phyloP scores from a whole-genome alignment of 352 stramenopile genomes.

The Thalassiosira mediterranea region DNA sequence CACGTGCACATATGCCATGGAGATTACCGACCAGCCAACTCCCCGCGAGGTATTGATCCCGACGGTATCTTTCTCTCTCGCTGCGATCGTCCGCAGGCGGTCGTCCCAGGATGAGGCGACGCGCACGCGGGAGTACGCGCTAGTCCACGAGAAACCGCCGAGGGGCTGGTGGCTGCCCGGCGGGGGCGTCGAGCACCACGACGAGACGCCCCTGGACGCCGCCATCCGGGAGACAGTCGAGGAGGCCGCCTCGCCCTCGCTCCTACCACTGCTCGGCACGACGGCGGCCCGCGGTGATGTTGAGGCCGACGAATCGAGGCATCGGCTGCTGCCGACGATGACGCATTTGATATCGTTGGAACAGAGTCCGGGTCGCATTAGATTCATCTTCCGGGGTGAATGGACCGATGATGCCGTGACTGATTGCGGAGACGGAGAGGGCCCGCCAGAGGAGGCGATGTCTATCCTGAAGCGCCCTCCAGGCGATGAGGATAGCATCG shows the following conservation, averaged over 20 bases:
- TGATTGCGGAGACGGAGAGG: background rate
- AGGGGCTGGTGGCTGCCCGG: slow-evolving; percentile 28
- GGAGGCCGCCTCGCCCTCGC: slow-evolving; percentile 4
- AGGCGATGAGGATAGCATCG: slow-evolving; percentile 26
- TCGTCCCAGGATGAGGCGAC: too few relatives aligned
- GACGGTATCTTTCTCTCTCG: slow-evolving; percentile 1
- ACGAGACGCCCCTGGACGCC: slow-evolving; percentile 20
- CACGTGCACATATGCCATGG: too few relatives aligned
- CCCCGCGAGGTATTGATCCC: background rate
- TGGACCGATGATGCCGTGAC: slow-evolving; percentile 30
- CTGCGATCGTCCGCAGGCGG: background rate
- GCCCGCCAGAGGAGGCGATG: too few relatives aligned
- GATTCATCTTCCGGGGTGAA: slow-evolving; percentile 31
- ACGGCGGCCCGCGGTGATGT: too few relatives aligned
- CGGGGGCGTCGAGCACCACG: slow-evolving; percentile 19
- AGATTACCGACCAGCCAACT: too few relatives aligned
- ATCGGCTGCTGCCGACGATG: background rate
- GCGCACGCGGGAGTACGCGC: too few relatives aligned
- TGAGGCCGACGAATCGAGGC: too few relatives aligned
- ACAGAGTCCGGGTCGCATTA: slow-evolving; percentile 22
- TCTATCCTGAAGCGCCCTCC: slow-evolving; percentile 31
- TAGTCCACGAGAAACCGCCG: slow-evolving; percentile 21
- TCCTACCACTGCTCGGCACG: background rate
- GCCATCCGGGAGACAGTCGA: slow-evolving; percentile 29
- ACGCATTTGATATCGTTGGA: slow-evolving; percentile 14